These are phyloP conservation scores for Protea cynaroides DNA, from an alignment of 164 flowering plant genomes.

Conservation along the genomic window DNA sequence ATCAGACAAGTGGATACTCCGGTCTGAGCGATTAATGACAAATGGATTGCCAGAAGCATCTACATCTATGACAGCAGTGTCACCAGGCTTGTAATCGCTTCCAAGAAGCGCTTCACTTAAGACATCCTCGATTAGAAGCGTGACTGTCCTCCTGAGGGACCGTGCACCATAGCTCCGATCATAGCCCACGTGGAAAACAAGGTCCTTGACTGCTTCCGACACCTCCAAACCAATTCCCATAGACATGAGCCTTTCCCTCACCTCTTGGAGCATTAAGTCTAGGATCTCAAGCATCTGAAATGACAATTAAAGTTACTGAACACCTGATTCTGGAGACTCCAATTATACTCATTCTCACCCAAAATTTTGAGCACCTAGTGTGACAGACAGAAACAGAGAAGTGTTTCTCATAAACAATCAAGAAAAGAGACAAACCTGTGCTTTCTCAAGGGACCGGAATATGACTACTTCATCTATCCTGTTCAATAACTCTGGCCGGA, in stretches of 20 bases:
- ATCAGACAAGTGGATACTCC: constrained; percentile 37
- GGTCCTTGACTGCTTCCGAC: constrained; percentile 51
- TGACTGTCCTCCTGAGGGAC: constrained; percentile 70
- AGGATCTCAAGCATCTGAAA: constrained; percentile 73
- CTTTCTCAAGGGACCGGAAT: constrained; percentile 59
- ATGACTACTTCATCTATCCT: constrained; percentile 81
- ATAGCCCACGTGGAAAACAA: constrained; percentile 63
- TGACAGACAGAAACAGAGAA: no score
- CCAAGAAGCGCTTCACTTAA: constrained; percentile 68
- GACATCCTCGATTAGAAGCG: constrained; percentile 58
- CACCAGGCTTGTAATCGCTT: constrained; percentile 61
- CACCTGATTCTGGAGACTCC: no score
- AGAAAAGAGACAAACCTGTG: constrained; percentile 45
- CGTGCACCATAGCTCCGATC: constrained; percentile 71
- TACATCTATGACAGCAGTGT: constrained; percentile 53
- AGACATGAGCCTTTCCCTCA: constrained; percentile 50
- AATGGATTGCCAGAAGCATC: constrained; percentile 68
- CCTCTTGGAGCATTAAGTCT: constrained; percentile 60
- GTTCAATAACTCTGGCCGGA: constrained; percentile 85
- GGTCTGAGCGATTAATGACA: constrained; percentile 30
- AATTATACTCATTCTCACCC: no score
- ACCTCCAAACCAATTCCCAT: constrained; percentile 65
- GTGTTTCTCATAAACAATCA: neutral
- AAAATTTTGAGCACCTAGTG: no score
- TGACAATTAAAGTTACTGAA: neutral